phyloP scores from a whole-genome alignment of 305 asterid genomes.

The Ilex paraguariensis region DNA sequence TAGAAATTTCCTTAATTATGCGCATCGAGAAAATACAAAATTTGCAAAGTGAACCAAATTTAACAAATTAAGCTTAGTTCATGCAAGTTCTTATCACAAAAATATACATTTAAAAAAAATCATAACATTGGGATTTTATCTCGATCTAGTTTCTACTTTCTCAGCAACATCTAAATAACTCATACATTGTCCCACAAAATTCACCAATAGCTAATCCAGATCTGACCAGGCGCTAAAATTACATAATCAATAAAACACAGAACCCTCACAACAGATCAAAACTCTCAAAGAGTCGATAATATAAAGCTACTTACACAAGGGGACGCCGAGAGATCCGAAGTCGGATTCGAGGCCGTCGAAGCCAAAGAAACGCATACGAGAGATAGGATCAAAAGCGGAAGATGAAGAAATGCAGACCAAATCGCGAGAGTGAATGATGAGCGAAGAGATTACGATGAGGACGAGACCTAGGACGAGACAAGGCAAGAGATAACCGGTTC shows the following conservation, averaged over 20 bases:
- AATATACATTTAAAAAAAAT: no score
- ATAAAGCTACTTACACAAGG: slow-evolving; percentile 74
- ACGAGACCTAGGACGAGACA: slow-evolving; percentile 42
- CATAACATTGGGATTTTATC: no score
- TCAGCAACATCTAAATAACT: no score
- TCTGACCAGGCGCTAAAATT: background rate
- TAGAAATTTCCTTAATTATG: no score
- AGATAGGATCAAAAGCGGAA: slow-evolving; percentile 45
- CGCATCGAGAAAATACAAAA: no score
- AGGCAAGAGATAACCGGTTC: slow-evolving; percentile 73
- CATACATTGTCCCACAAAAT: no score
- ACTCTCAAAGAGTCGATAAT: background rate
- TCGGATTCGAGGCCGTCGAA: slow-evolving; percentile 77
- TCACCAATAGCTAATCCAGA: background rate
- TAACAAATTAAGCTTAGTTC: no score
- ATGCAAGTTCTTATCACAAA: no score
- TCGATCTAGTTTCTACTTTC: no score
- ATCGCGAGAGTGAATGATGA: slow-evolving; percentile 55
- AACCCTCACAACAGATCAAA: background rate
- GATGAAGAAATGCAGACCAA: slow-evolving; percentile 83
- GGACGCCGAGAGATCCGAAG: slow-evolving; percentile 95
- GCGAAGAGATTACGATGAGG: slow-evolving; percentile 39
- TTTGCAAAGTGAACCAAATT: no score
- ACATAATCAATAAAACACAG: background rate
- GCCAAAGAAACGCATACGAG: slow-evolving; percentile 82